Evolutionary conservation across 768 basidiomycete genomes (phyloP).

Genomic region (Lactarius vividus): DNA sequence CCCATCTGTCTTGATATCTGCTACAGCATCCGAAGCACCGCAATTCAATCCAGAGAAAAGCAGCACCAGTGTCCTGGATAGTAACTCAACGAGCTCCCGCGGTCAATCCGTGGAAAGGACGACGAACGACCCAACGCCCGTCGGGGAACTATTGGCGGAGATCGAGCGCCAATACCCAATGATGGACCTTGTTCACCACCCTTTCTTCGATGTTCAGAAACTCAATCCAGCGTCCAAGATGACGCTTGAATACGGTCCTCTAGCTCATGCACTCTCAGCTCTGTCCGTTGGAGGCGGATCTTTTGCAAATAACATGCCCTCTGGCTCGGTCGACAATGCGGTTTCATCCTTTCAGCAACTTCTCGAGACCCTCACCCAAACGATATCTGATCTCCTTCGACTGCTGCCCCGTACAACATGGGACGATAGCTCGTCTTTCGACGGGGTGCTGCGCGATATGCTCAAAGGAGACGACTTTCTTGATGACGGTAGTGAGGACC

Average conservation of each 20-base stretch:
- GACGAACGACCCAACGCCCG: conserved; percentile 46
- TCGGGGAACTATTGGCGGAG: conserved; percentile 67
- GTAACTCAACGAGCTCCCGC: conserved; percentile 55
- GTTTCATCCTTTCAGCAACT: conserved; percentile 89
- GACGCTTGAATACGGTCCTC: conserved; percentile 79
- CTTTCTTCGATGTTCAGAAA: conserved; percentile 71
- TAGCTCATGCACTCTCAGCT: conserved; percentile 83
- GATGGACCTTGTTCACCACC: conserved; percentile 65
- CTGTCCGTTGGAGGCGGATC: conserved; percentile 83
- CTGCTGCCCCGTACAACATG: conserved; percentile 85
- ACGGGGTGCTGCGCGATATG: conserved; percentile 84
- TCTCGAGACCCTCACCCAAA: conserved; percentile 84
- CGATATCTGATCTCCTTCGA: conserved; percentile 81
- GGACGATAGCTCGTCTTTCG: conserved; percentile 88
- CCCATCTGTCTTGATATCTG: conserved; percentile 42
- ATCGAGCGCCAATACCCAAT: conserved; percentile 58
- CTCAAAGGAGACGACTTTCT: conserved; percentile 84
- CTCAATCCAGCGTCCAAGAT: conserved; percentile 75
- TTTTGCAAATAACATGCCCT: conserved; percentile 79
- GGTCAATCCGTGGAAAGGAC: conserved; percentile 57
- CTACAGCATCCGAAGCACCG: conserved; percentile 48
- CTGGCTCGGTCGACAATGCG: conserved; percentile 86
- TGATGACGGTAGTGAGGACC: conserved; percentile 63
- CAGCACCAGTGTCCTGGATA: conserved; percentile 37
- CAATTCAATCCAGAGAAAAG: conserved; percentile 37